Conservation (phyloP, 2,329 filamentous ascomycete species). For the Diaporthe velutina region DNA sequence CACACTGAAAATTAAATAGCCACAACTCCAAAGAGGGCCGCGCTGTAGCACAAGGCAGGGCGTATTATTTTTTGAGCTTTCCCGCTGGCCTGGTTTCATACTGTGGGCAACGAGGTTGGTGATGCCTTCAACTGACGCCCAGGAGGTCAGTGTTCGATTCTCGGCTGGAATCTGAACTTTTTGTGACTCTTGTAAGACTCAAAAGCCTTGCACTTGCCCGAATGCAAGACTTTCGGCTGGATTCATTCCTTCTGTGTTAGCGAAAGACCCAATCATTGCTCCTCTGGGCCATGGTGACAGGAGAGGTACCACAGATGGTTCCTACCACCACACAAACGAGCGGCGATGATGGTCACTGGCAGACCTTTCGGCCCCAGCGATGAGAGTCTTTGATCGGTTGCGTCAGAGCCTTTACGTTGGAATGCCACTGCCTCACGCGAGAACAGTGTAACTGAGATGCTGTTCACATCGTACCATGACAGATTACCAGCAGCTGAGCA, state of each 20-base stretch:
- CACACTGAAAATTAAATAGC: slow-evolving; percentile 29
- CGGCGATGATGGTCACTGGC: not conserved
- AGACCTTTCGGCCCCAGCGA: not conserved
- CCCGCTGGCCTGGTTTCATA: not conserved
- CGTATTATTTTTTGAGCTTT: slow-evolving; percentile 63
- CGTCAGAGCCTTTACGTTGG: not conserved
- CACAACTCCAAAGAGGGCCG: slow-evolving; percentile 28
- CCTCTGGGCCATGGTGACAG: not conserved
- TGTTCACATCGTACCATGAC: not conserved
- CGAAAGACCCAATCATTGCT: not conserved
- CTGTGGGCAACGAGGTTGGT: not conserved
- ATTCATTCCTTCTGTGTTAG: not conserved
- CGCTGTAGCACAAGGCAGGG: slow-evolving; percentile 32
- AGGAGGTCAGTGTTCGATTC: not conserved
- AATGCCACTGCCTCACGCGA: not conserved
- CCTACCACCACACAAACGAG: not conserved
- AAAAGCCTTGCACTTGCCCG: too few species aligned
- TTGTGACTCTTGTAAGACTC: not conserved
- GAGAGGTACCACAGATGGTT: not conserved
- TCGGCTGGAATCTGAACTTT: not conserved
- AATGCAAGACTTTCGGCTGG: not conserved
- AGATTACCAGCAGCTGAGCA: not conserved
- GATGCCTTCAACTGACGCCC: not conserved
- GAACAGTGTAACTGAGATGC: not conserved
- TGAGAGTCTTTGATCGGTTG: too few species aligned